A percentile compares a stretch with the other conserved stretches of the same genome.
Evolutionary conservation across 352 stramenopile genomes (phyloP).

Genomic region (Phytophthora vignae): DNA sequence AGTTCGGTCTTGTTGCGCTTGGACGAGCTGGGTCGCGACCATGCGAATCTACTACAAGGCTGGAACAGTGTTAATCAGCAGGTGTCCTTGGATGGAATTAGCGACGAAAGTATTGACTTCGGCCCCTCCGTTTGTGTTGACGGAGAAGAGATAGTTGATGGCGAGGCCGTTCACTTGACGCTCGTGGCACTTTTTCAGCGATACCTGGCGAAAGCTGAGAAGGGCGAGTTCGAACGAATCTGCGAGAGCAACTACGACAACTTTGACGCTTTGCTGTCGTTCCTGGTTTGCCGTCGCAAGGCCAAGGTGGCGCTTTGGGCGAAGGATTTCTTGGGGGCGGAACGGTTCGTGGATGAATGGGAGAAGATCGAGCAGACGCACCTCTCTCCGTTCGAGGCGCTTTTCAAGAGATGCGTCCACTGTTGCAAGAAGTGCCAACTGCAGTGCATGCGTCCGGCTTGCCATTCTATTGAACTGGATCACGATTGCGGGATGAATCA

Average conservation of each 20-base stretch:
- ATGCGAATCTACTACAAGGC: background rate
- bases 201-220: background rate
- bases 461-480: background rate
- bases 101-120: background rate
- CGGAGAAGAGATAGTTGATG: background rate
- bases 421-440: background rate
- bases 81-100: background rate
- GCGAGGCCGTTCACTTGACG: background rate
- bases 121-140: background rate
- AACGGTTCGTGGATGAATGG: background rate
- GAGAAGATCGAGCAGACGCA: background rate
- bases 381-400: background rate
- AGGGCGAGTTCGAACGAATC: background rate
- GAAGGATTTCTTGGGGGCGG: background rate
- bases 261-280: background rate
- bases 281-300: conserved; percentile 2
- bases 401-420: background rate
- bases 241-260: background rate
- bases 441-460: background rate
- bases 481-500: background rate
- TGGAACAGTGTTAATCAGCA: background rate
- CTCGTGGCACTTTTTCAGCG: background rate
- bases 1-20: background rate
- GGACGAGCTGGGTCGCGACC: background rate
- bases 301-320: background rate